These are phyloP conservation scores for Paralagenidium karlingii DNA, from an alignment of 352 stramenopile genomes.

Conservation along the genomic window DNA sequence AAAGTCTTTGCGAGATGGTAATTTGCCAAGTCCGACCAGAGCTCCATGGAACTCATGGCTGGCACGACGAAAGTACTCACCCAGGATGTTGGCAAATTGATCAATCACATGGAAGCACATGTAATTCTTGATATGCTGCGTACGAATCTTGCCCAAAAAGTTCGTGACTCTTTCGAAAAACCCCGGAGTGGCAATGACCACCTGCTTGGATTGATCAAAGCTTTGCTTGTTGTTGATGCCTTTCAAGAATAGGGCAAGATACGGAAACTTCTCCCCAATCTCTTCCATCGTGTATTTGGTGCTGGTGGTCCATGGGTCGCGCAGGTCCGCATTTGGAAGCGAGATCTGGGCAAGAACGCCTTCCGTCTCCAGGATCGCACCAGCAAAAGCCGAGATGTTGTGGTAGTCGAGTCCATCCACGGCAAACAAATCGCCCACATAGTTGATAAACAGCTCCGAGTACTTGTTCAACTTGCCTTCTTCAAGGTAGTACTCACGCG, in stretches of 20 bases:
- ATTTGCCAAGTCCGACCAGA: conserved; percentile 71
- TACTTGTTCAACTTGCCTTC: conserved; percentile 34
- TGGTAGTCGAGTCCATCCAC: too few relatives aligned
- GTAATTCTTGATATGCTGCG: conserved; percentile 33
- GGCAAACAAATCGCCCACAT: conserved; percentile 23
- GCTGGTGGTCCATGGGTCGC: conserved; percentile 83
- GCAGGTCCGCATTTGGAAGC: conserved; percentile 81
- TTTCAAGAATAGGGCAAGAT: conserved; percentile 32
- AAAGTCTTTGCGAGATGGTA: conserved; percentile 82
- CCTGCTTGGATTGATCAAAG: conserved; percentile 13
- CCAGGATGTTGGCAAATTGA: conserved; percentile 18
- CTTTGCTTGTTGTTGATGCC: conserved; percentile 17
- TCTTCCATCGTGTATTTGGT: conserved; percentile 72
- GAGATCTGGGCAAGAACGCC: conserved; percentile 61
- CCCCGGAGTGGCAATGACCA: conserved; percentile 44
- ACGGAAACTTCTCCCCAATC: conserved; percentile 23
- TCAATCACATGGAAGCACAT: conserved; percentile 45
- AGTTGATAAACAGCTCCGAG: conserved; percentile 9
- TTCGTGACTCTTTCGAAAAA: conserved; percentile 40
- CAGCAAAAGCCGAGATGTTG: too few relatives aligned
- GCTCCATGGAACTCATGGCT: conserved; percentile 85
- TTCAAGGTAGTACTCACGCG: conserved; percentile 90
- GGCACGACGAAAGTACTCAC: conserved; percentile 72
- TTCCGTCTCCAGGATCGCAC: conserved; percentile 86
- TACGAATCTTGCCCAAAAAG: conserved; percentile 28